Conservation (phyloP, 1,139 yeast genomes). For the Wickerhamiella infanticola region DNA sequence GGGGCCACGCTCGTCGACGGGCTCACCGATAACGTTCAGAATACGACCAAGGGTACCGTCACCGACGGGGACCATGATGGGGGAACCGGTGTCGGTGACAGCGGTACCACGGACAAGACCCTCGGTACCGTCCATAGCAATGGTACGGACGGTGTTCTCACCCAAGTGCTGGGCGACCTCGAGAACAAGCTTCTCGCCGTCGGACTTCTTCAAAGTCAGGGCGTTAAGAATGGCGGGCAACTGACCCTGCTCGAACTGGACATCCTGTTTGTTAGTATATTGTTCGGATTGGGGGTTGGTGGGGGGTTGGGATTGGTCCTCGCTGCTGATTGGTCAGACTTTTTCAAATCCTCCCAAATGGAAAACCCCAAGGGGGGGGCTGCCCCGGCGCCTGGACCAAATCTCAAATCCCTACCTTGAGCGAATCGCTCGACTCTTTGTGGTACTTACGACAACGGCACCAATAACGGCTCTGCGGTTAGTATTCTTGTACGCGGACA, state of each 20-base stretch:
- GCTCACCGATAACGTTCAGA: constrained; percentile 97
- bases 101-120: constrained; percentile 97
- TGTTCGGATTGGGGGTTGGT: not conserved
- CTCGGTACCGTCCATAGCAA: constrained; percentile 99
- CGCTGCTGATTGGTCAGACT: not conserved
- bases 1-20: constrained; percentile 99
- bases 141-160: constrained; percentile 99
- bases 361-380: not conserved
- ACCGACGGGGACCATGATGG: constrained; percentile 98
- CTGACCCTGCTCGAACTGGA: constrained; percentile 94
- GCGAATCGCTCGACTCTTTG: constrained; percentile 5
- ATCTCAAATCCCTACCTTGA: too few species aligned
- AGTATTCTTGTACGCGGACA: constrained; percentile 13
- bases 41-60: constrained; percentile 98
- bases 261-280: constrained; percentile 33
- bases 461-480: constrained; percentile 85
- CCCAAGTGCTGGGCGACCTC: constrained; percentile 99
- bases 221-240: constrained; percentile 97
- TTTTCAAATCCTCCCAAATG: not conserved
- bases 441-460: constrained; percentile 60
- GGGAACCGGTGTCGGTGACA: constrained; percentile 92
- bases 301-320: not conserved
- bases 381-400: constrained; percentile 1
- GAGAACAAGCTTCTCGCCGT: constrained; percentile 60
- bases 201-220: constrained; percentile 60